Evolutionary conservation across 805 yeast genomes (phyloP).

Genomic region (Nematodospora valgi): DNA sequence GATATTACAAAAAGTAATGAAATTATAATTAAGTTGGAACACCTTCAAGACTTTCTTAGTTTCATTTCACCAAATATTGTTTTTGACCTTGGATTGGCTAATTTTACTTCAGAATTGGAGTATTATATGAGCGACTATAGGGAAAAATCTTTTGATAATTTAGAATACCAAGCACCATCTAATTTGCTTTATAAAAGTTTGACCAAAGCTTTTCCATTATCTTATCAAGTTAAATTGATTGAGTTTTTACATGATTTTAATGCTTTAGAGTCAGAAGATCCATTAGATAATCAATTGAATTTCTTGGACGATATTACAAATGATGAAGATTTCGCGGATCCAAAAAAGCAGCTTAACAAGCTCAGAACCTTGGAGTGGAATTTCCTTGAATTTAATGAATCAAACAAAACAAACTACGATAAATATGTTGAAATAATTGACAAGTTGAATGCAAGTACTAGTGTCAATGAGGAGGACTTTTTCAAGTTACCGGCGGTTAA

Average conservation of each 20-base stretch:
- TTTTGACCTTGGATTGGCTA: slow-evolving; percentile 31
- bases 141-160: slow-evolving; percentile 8
- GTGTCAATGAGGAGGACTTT: slow-evolving; percentile 16
- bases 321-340: slow-evolving; percentile 28
- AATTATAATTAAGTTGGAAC: slow-evolving; percentile 23
- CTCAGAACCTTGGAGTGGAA: slow-evolving; percentile 34
- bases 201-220: slow-evolving; percentile 25
- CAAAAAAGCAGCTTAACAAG: slow-evolving; percentile 18
- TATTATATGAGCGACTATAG: slow-evolving; percentile 4
- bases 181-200: slow-evolving; percentile 20
- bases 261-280: slow-evolving; percentile 15
- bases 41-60: slow-evolving; percentile 31
- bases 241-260: slow-evolving; percentile 30
- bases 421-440: slow-evolving; percentile 19
- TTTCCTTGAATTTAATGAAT: slow-evolving; percentile 17
- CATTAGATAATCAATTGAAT: slow-evolving; percentile 26
- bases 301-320: slow-evolving; percentile 37
- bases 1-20: slow-evolving; percentile 27
- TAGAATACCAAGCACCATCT: slow-evolving; percentile 8
- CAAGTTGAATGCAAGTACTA: slow-evolving; percentile 9
- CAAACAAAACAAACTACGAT: slow-evolving; percentile 17
- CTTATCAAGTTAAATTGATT: slow-evolving; percentile 28
- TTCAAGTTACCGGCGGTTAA: slow-evolving; percentile 25
- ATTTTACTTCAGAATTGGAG: slow-evolving; percentile 9
- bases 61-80: slow-evolving; percentile 42